Evolutionary conservation across 2,329 filamentous ascomycete genomes (phyloP), one percentile per base, ranked within the genome.

Genomic region (Akanthomyces muscarius): DNA sequence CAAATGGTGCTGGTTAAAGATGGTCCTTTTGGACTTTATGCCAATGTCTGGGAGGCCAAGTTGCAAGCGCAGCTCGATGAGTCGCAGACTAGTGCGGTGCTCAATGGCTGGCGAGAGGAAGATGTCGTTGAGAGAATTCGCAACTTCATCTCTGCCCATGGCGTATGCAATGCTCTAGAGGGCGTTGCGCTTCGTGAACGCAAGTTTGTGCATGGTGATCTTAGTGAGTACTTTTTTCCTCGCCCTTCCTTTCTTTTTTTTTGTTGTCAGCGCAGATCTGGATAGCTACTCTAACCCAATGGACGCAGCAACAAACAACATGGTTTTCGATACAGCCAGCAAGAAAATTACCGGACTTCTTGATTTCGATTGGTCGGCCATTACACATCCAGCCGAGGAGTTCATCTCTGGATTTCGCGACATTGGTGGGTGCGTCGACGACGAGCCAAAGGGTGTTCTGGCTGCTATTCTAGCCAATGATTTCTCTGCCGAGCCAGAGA

Each of bases 331-430:
- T 30, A 51, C 51, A 2, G 54, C 13, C 4, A 65, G 66, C 7
- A 66, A 66, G 13, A 63, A 57, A 30, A 30, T 30, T 36, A 71
- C 69, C 0, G 69, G 64, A 1, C 25, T 73, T 7, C 59, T 73
- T 8, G 71, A 73, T 44, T 73, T 72, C 51, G 71, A 72, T 63
- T 73, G 52, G 23, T 65, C 71, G 1, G 56, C 30, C 5, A 36
- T 73, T 18, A 63, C 66, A 0, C 67, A 73, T 33, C 28, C 28
- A 30, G 28, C 28, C 28, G 28, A 30, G 6, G 28, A 30, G 28
- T 30, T 30, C 6, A 4, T 30, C 4, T 30, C 28, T 30, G 28
- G 28, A 30, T 6, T 30, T 30, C 28, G 28, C 28, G 28, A 30
- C 28, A 4, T 30, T 30, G 28, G 28, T 2, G 28, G 28, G 6